Evolutionary conservation across 2,329 filamentous ascomycete genomes (phyloP).

Genomic region (Arthrobotrys pseudoclavata): DNA sequence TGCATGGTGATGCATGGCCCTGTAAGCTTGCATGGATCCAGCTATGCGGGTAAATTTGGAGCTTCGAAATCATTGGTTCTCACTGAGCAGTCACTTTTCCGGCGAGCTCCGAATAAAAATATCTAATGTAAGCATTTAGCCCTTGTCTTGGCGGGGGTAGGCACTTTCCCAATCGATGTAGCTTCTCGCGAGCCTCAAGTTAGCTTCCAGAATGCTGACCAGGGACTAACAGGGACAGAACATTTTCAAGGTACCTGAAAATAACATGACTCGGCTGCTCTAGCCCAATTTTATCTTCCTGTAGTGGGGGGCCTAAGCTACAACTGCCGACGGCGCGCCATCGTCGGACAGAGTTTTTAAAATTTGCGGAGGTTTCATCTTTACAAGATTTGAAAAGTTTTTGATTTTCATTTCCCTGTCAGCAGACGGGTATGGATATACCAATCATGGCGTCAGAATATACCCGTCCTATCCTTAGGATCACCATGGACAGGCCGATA

Average conservation of each 20-base stretch:
- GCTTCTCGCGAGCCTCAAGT: not conserved
- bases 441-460: slow-evolving; percentile 22
- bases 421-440: not conserved
- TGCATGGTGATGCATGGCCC: slow-evolving; percentile 5
- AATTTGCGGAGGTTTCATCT: slow-evolving; percentile 2
- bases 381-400: not conserved
- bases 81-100: not conserved
- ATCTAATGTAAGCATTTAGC: not conserved
- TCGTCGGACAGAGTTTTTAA: slow-evolving; percentile 17
- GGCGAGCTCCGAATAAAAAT: not conserved
- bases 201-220: slow-evolving; percentile 16
- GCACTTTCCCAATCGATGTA: not conserved
- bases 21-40: not conserved
- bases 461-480: slow-evolving; percentile 8
- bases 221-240: not conserved
- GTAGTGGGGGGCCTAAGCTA: not conserved
- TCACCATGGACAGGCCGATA: slow-evolving; percentile 2
- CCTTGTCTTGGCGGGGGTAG: not conserved
- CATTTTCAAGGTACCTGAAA: slow-evolving; percentile 19
- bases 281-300: not conserved
- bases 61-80: slow-evolving; percentile 8
- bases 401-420: not conserved
- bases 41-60: slow-evolving; percentile 12
- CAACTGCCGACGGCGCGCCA: slow-evolving; percentile 25
- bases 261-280: not conserved